Conservation (phyloP, 192 early-diverging fungal genomes). For the Haplosporangium gracile region DNA sequence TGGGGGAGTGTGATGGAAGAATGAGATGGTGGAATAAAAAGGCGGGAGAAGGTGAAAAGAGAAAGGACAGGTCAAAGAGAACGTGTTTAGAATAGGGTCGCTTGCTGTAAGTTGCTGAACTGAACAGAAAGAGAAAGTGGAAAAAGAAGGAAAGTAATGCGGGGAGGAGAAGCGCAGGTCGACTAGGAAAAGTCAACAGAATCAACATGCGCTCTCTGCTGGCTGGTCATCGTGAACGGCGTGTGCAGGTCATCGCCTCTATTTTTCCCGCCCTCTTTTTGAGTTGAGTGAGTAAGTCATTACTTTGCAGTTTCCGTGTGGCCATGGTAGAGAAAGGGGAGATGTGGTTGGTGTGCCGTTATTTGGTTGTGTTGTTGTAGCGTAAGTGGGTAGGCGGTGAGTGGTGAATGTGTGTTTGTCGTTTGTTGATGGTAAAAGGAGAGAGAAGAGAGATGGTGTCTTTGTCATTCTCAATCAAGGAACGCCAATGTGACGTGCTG, state of each 20-base stretch:
- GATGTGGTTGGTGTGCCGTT: constrained; percentile 10
- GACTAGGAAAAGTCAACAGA: not conserved
- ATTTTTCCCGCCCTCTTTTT: not conserved
- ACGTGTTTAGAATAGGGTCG: constrained; percentile 9
- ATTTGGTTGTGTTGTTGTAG: not conserved
- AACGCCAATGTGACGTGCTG: not conserved
- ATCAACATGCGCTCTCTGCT: not conserved
- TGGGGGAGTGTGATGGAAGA: not conserved
- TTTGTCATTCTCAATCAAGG: not conserved
- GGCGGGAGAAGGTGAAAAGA: not conserved
- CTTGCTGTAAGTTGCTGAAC: not conserved
- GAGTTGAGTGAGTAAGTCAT: not conserved
- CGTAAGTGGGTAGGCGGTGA: not conserved
- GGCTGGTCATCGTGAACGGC: not conserved
- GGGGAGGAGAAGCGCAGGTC: not conserved
- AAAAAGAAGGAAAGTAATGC: not conserved
- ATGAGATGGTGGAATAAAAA: not conserved
- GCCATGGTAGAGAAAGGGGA: constrained; percentile 32
- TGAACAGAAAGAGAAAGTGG: not conserved
- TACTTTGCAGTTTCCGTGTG: constrained; percentile 58
- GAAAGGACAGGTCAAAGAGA: constrained; percentile 6
- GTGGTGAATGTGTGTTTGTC: not conserved
- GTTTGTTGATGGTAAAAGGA: not conserved
- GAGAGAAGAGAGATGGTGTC: not conserved
- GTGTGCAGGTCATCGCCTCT: not conserved